Evolutionary conservation across 1,284 basidiomycete genomes (phyloP).

Genomic region (Moesziomyces globuligerus): DNA sequence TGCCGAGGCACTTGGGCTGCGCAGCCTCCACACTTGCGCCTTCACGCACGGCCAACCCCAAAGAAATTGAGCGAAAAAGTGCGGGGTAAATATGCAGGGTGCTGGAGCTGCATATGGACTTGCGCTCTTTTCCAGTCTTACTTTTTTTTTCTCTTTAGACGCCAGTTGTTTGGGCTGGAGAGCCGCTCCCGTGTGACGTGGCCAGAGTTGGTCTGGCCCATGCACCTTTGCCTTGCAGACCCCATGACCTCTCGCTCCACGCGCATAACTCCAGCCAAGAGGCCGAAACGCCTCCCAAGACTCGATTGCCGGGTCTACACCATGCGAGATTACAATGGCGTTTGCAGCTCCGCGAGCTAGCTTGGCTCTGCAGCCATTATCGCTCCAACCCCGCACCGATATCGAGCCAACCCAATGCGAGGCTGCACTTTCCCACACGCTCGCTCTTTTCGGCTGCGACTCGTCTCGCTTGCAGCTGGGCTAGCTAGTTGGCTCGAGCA

Average conservation of each 20-base stretch:
- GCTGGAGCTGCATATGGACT: conserved; percentile 10
- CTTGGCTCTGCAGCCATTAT: not conserved
- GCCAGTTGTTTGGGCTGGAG: not conserved
- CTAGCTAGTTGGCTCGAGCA: not conserved
- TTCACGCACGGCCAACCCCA: conserved; percentile 1
- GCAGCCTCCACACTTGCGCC: conserved; percentile 2
- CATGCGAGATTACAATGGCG: not conserved
- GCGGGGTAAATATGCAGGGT: conserved; percentile 44
- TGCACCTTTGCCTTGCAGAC: conserved; percentile 19
- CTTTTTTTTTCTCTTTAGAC: conserved; percentile 6
- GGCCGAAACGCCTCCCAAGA: not conserved
- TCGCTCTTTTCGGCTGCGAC: conserved; percentile 1
- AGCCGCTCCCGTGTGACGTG: conserved; percentile 14
- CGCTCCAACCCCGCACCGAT: not conserved
- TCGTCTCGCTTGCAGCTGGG: not conserved
- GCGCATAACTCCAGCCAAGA: too few species aligned
- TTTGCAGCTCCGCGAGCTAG: not conserved
- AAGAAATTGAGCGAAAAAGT: conserved; percentile 16
- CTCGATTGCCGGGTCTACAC: not conserved
- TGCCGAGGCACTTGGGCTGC: conserved; percentile 17
- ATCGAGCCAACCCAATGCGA: not conserved
- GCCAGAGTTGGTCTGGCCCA: too few species aligned
- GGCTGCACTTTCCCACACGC: too few species aligned
- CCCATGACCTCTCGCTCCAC: too few species aligned
- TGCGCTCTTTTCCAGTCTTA: not conserved